phyloP scores from a whole-genome alignment of 2,329 filamentous ascomycete genomes.

The Botrytis medusae region DNA sequence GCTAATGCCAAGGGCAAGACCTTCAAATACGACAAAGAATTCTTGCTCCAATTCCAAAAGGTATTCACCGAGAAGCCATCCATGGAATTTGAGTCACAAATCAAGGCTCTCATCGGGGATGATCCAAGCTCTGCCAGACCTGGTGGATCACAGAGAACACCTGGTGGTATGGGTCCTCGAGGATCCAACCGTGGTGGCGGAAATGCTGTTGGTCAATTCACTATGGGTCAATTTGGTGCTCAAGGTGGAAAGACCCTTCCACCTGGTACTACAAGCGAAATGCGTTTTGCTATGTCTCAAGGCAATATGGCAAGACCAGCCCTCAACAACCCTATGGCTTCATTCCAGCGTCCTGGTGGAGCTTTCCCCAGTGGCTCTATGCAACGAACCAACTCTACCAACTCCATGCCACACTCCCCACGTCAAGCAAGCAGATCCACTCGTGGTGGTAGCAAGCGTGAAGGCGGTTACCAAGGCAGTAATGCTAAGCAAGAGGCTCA shows the following conservation, averaged over 20 bases:
- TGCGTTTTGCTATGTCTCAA: constrained; percentile 69
- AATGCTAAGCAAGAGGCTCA: constrained; percentile 60
- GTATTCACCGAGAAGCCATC: constrained; percentile 98
- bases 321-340: constrained; percentile 57
- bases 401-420: constrained; percentile 67
- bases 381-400: constrained; percentile 58
- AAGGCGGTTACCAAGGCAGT: constrained; percentile 47
- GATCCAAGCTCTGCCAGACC: constrained; percentile 62
- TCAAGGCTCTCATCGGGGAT: constrained; percentile 85
- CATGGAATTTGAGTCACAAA: constrained; percentile 85
- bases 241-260: constrained; percentile 61
- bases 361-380: constrained; percentile 65
- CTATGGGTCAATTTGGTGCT: constrained; percentile 70
- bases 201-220: constrained; percentile 50
- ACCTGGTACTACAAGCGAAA: constrained; percentile 72
- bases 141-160: constrained; percentile 55
- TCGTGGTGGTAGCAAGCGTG: constrained; percentile 63
- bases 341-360: constrained; percentile 60
- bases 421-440: constrained; percentile 61
- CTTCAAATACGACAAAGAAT: constrained; percentile 93
- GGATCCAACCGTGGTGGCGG: constrained; percentile 47
- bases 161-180: constrained; percentile 49
- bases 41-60: constrained; percentile 92
- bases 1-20: constrained; percentile 76
- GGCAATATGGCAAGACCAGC: constrained; percentile 51